Evolutionary conservation across 2,329 filamentous ascomycete genomes (phyloP), one percentile per base, ranked within the genome.

Genomic region (Phialophora macrospora): DNA sequence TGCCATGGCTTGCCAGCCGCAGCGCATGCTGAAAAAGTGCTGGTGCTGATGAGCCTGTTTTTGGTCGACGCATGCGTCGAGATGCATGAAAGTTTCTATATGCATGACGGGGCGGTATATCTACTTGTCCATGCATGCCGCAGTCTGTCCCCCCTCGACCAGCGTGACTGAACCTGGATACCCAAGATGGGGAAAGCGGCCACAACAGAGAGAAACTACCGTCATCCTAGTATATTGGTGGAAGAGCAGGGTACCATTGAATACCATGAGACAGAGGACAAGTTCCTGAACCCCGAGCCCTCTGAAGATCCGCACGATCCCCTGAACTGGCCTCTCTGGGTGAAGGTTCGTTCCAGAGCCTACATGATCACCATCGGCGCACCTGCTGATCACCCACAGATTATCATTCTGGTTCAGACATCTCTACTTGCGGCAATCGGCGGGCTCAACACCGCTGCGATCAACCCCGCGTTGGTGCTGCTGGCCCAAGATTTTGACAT

Each of bases 371-470:
- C 71, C 4, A 71, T 70, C 2, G 63, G 32, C 17, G 12, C 60
- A 22, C 6, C 41, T 48, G 51, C 66, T 56, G 59, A 63, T 28
- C 32, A 22, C 30, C n/a, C 17, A 14, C 38, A 74, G 74, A 67
- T 73, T 48, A 55, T 49, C 17, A 68, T 71, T 17, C 60, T 73
- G 49, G 61, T 68, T 9, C 72, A 73, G 68, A 66, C 74, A 12
- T 73, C 72, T 51, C 63, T 73, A 5, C 72, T 76, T 7, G 74
- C 72, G 12, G 63, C 63, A 20, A 54, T 70, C 34, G 70, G 64
- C 12, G 63, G 63, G 28, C 62, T 71, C 24, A 70, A 71, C 28
- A 70, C 68, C 2, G 70, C 70, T 44, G 62, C 64, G 8, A 70
- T 70, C 66, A 71, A 71, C 56, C 68, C 70, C n/a, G 70, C 70